Evolutionary conservation across 2,329 filamentous ascomycete species (phyloP), one percentile per base, ranked within the genome.

Genomic region (Alternaria sp.): DNA sequence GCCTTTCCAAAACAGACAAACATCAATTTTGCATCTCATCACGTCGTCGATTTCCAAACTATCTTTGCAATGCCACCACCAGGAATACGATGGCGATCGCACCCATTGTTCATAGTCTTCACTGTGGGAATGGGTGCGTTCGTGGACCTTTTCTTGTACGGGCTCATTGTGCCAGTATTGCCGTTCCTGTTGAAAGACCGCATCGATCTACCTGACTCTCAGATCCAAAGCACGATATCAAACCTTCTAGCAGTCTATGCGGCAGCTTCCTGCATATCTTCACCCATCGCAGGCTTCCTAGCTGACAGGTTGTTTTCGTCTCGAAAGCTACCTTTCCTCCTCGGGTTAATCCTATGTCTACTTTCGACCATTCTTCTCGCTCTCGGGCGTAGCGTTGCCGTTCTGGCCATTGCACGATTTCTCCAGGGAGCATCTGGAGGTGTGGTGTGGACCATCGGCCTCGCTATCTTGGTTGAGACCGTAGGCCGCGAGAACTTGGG

Each of bases 121-220:
- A 89, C 87, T 3, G 85, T 90, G 12, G 83, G 81, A 4, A 76
- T 86, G 19, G 85, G 84, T 46, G 81, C 87, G 2, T 88, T 88
- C 69, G 86, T 85, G 0, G 87, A 89, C 70, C 77, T 89, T 12
- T 89, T 89, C 72, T 81, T 89, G 2, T 89, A 89, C 70, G 85
- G 85, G 1, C 79, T 89, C 3, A 81, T 89, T 15, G 86, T 89
- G 0, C 87, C 87, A 0, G 83, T 88, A 9, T 76, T 89, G 1
- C 87, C 87, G 0, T 89, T 86, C 65, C 83, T 89, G 78, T 83
- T 89, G 2, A 73, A 81, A 50, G 82, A 86, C 57, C 82, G 86
- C 6, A 76, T 89, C 19, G 69, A 80, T 2, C 65, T 87, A 8
- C 84, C 85, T 0, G 72, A 83, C 7, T 69, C 81, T 6, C 75